Percentiles rank a stretch among this genome's conserved stretches.
Conservation (phyloP, 106 monocot genomes). For the Hemerocallis citrina region DNA sequence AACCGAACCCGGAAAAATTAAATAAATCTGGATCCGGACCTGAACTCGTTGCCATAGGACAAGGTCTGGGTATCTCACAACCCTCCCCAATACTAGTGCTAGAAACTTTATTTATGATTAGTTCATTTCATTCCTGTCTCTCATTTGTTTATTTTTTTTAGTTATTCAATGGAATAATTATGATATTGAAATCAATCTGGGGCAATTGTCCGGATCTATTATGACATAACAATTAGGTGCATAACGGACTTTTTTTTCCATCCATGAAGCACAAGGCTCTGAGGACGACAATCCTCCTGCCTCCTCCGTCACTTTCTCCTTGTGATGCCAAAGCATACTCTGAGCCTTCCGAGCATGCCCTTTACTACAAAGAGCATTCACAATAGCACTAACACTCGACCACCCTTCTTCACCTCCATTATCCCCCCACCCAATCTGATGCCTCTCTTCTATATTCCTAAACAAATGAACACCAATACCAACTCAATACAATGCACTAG, state of each 20-base stretch:
- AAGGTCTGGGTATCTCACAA: no score
- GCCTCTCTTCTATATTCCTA: constrained; percentile 18
- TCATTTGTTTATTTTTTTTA: constrained; percentile 30
- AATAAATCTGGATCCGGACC: no score
- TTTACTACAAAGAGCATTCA: constrained; percentile 49
- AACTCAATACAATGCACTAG: no score
- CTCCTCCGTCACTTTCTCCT: constrained; percentile 12
- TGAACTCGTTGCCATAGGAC: no score
- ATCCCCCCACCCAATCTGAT: neutral
- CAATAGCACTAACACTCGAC: constrained; percentile 11
- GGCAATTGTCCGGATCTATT: constrained; percentile 37
- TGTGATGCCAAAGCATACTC: constrained; percentile 44
- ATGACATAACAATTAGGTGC: no score
- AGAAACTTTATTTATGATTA: no score
- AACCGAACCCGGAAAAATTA: no score
- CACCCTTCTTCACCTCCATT: neutral
- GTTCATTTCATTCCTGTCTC: no score
- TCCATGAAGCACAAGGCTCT: constrained; percentile 48
- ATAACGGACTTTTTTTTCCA: no score
- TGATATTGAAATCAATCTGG: constrained; percentile 28
- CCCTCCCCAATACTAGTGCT: no score
- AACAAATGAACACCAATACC: constrained; percentile 53
- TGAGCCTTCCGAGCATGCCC: constrained; percentile 49
- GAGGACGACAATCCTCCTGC: neutral
- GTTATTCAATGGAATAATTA: constrained; percentile 23